Base-by-base conservation (phyloP, 805 yeast species). In the Candida gorgasii region DNA sequence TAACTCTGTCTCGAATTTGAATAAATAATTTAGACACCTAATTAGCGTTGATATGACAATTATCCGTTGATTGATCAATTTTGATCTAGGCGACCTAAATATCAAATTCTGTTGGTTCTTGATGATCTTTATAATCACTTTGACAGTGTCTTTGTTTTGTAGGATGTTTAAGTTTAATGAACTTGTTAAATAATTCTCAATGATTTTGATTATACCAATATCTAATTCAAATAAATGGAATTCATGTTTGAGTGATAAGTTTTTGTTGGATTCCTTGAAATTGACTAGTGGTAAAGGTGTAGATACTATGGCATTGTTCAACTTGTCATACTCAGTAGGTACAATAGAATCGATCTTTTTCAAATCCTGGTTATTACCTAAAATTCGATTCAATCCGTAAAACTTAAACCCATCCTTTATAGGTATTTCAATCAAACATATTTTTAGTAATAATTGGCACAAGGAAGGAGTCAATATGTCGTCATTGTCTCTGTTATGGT, bases 341-440 rank as follows among this genome's bases (percentile, higher is more conserved):
- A 78, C 61, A 3, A 76, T 54, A 20, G 63, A 56, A 15, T 72
- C 73, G 24, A 82, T 51, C 14, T 76, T 63, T 9, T 46, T 48
- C 20, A 69, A 61, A 51, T 75, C 78, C 1, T 48, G 42, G 45
- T 76, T 78, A 48, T 77, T 75, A 0, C 87, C 87, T 22, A 78
- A 40, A 3, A 69, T 47, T 44, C 83, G 54, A 53, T 78, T 81
- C 36, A 82, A 58, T 0, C 87, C 86, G 50, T 64, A 76, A 35
- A 78, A 63, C 50, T 68, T 61, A 51, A 76, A 70, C 45, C 69
- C 74, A 3, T 59, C 61, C 31, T 60, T 59, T 18, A 63, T 51
- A 0, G 72, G 69, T 3, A 73, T 54, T 6, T 75, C 80, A 17
- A 72, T 69, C 11, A 71, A 54, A 19, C 72, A 51, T 9, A 71